Evolutionary conservation across 176 grass and related monocot genomes (phyloP), one percentile per base, ranked within the genome.

Genomic region (Carex parvula): DNA sequence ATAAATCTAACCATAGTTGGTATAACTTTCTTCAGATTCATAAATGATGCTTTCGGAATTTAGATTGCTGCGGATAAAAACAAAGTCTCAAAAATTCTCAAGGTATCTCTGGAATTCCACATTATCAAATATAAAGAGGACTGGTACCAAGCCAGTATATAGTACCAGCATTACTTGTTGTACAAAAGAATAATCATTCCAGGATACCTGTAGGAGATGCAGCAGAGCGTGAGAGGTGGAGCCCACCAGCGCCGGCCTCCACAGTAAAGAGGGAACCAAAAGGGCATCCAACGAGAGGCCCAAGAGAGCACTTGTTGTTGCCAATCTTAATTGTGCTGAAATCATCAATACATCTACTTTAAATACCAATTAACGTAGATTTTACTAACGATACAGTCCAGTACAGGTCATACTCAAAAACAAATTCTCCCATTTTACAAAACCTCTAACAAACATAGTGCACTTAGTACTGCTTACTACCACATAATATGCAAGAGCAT

Each of bases 301-400:
- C 79, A 39, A 99, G 89, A 60, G 89, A 90, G 85, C 86, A 95
- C 32, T 72, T 93, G 89, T 85, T 95, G 82, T 95, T 94, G 42
- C 93, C 96, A 26, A 99, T 93, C 88, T 95, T 99, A 48, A 99
- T 87, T 70, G 89, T 89, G 80, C 96, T 99, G 86, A 81, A 83
- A 83, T 54, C 22, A 66, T 32, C 21, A 66, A 68, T 2, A 30
- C 21, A 24, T 18, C 48, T 50, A 64, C 41, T 74, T 74, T 52
- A 29, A 3, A 26, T 29, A 71, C 10, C 42, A 78, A 57, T 32
- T 8, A 78, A 75, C 11, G 5, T 13, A 26, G n/a, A 53, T 53
- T 72, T 39, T 52, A 52, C 44, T 15, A 50, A 12, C 8, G 42
- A 52, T 52, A 7, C 42, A 24, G 10, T 21, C n/a, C 8, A 3